Percentiles rank a stretch among this genome's conserved stretches.
These are phyloP conservation scores for Pholiota conissans DNA, from an alignment of 768 basidiomycete genomes.

Conservation along the genomic window DNA sequence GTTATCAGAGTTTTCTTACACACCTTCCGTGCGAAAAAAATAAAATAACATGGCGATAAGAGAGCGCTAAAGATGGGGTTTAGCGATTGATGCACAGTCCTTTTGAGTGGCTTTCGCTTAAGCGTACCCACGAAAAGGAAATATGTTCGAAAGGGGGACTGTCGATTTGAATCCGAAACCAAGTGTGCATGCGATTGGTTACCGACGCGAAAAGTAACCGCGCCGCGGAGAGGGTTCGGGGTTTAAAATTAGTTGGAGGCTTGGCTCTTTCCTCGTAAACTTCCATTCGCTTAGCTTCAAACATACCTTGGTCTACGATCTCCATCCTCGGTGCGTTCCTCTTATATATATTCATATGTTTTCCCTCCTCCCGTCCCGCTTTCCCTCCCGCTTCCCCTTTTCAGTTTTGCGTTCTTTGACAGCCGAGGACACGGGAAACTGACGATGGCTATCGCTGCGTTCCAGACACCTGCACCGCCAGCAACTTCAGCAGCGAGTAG, in stretches of 20 bases:
- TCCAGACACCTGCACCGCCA: no score
- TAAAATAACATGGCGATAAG: neutral
- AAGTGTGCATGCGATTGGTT: neutral
- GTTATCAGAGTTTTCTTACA: neutral
- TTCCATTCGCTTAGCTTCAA: neutral
- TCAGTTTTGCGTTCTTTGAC: neutral
- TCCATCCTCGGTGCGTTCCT: neutral
- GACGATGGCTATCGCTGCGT: neutral
- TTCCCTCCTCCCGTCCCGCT: neutral
- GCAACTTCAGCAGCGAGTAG: neutral
- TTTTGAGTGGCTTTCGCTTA: neutral
- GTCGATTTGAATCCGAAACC: neutral
- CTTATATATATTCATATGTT: neutral
- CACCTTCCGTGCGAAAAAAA: neutral
- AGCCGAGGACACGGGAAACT: neutral
- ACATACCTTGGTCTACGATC: neutral
- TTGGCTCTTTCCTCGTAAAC: neutral
- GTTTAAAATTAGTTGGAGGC: neutral
- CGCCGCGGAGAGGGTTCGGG: neutral
- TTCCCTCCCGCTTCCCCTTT: neutral
- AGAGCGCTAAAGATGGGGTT: neutral
- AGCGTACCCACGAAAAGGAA: neutral
- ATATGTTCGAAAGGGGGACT: no score
- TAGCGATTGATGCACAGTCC: neutral
- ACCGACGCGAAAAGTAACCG: neutral